Evolutionary conservation across 163 green algal species (phyloP).

Genomic region (Volvox carteri): DNA sequence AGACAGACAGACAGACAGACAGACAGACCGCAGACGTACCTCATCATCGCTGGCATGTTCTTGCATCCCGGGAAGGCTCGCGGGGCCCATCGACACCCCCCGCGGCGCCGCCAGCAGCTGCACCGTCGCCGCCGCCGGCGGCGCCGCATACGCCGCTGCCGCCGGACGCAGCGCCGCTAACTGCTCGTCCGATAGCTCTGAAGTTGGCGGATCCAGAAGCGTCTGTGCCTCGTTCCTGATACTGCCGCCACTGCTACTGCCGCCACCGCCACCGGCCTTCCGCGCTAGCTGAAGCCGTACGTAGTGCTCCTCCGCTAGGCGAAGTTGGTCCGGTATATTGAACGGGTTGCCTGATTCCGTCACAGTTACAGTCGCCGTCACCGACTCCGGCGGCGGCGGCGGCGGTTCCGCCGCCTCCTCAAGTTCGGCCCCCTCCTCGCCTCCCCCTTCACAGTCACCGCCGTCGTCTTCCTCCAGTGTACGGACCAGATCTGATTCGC

Average conservation of each 20-base stretch:
- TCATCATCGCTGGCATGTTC: conserved; percentile 11
- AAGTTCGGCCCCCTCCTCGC: neutral
- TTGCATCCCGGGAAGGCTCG: neutral
- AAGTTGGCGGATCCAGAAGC: conserved; percentile 24
- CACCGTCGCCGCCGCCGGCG: neutral
- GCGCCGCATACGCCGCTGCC: neutral
- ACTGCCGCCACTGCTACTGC: neutral
- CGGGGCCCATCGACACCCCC: neutral
- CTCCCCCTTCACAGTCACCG: neutral
- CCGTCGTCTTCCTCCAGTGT: neutral
- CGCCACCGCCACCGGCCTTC: neutral
- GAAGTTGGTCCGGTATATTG: conserved; percentile 24
- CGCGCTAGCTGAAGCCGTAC: neutral
- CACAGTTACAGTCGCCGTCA: neutral
- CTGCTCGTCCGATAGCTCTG: neutral
- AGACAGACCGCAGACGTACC: neutral
- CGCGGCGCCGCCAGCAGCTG: neutral
- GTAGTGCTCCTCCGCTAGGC: neutral
- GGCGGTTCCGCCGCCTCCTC: neutral
- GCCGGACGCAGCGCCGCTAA: neutral
- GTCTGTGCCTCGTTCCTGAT: neutral
- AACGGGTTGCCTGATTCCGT: neutral
- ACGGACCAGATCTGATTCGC: neutral
- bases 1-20: no score
- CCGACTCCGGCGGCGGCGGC: neutral